Evolutionary conservation across 306 rosid genomes (phyloP).

Genomic region (Macrotyloma uniflorum): DNA sequence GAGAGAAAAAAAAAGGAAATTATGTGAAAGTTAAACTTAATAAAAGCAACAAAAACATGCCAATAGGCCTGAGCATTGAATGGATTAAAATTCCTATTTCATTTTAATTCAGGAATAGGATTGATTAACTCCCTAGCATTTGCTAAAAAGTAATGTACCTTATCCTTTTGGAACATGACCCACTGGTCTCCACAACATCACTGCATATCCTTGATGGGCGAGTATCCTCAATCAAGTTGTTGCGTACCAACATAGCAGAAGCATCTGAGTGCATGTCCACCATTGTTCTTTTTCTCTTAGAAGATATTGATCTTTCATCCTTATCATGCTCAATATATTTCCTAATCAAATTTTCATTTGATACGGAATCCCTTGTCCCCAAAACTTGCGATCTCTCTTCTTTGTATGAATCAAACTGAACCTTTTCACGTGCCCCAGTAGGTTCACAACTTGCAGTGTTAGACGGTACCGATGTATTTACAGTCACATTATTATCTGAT

Average conservation of each 20-base stretch:
- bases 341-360: constrained; percentile 33
- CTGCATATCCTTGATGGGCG: constrained; percentile 37
- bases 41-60: constrained; percentile 9
- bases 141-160: constrained; percentile 54
- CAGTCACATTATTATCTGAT: not conserved
- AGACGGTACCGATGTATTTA: not conserved
- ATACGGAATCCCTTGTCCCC: constrained; percentile 25
- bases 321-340: constrained; percentile 34
- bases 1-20: not conserved
- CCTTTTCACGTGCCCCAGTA: constrained; percentile 37
- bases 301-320: constrained; percentile 40
- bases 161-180: constrained; percentile 55
- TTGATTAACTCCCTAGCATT: constrained; percentile 8
- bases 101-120: not conserved
- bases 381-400: constrained; percentile 33
- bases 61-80: not conserved
- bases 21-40: constrained; percentile 1
- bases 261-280: constrained; percentile 45
- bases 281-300: constrained; percentile 53
- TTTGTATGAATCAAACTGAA: constrained; percentile 22
- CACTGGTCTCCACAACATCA: constrained; percentile 43
- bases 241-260: constrained; percentile 41
- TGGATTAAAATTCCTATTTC: not conserved
- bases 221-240: constrained; percentile 42
- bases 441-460: constrained; percentile 20